Evolutionary conservation across 768 basidiomycete species (phyloP), one percentile per base, ranked within the genome.

Genomic region (Leccinum obscurum): DNA sequence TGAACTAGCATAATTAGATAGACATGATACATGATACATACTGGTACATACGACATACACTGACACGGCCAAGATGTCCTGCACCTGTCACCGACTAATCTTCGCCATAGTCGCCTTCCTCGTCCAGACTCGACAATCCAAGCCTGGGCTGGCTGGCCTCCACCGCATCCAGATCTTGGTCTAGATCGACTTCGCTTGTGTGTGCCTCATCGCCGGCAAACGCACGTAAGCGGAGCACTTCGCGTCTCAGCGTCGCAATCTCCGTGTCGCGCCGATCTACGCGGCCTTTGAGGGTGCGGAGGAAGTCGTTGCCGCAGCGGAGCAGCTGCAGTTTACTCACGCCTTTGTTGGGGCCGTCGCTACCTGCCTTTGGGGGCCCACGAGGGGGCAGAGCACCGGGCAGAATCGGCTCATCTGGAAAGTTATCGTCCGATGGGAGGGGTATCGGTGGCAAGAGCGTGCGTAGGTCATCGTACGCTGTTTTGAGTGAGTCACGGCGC

Each of bases 401-500:
- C 2, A 95, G 81, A 3, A 89, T 77, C 0, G 91, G 89, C 66
- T 91, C 89, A 67, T 87, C 81, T 20, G 84, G 83, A 58, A 79
- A 85, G 62, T 85, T 85, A 0, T 87, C 86, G 63, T 93, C 90
- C 0, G 86, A 85, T 2, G 92, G 88, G 1, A 93, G 79, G 10
- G 93, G 89, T 66, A 97, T 92, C 7, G 93, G 92, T 1, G 97
- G 97, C 1, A 99, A 82, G 15, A 98, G 80, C 17, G 79, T 72
- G 15, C 92, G 89, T 11, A 94, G 80, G 56, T 93, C 91, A 66
- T 94, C 92, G 68, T 90, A 98, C 4, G 95, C 93, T 15, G 90
- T 88, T 77, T 98, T 99, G 61, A 98, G 85, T 49, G 93, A 95
- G 75, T 99, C 96, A 9, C 97, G 87, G 50, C 97, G 89, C 72